Base-by-base conservation (phyloP, 1,139 yeast genomes). In the Diutina pseudorugosa region DNA sequence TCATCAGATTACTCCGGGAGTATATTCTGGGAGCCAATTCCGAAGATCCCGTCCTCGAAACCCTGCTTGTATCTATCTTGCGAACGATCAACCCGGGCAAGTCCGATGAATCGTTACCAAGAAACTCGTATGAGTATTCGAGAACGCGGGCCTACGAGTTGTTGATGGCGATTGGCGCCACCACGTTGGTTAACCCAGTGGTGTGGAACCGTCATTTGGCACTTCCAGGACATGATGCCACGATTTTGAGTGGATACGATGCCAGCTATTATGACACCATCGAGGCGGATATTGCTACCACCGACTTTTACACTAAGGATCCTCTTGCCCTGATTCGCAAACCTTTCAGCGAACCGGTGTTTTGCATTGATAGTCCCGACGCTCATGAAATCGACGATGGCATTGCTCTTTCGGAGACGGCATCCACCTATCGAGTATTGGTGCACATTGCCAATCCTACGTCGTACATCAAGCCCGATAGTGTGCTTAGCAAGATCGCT, bases 371-470 rank as follows among this genome's bases (percentile, higher is more conserved):
- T 66, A 77, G 85, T 2, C 80, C 73, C 12, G 76, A 75, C 47
- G 96, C 98, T 0, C 85, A 85, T 59, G 98, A 93, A 65, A 86
- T 93, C 56, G 98, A 93, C 65, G 98, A 93, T 65, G 98, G 98
- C 50, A 75, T 93, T 27, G 81, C 96, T 0, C 68, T 93, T 19
- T 70, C 71, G 43, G 63, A 63, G 30, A 55, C 68, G 0, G 67
- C 65, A 0, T 65, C 66, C 1, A 61, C 63, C 4, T 77, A 71
- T 59, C 68, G 69, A 1, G 61, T 91, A 5, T 77, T 84, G 40
- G 74, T 89, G 7, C 96, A 87, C 65, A 80, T 93, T 55, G 98
- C 98, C 1, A 93, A 91, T 63, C 98, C 98, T 0, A 75, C 89
- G 0, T 82, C 94, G 0, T 81, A 72, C 60, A 65, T 82, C 23